Conservation (phyloP, 1,284 basidiomycete genomes). For the Xanthoconium separans region DNA sequence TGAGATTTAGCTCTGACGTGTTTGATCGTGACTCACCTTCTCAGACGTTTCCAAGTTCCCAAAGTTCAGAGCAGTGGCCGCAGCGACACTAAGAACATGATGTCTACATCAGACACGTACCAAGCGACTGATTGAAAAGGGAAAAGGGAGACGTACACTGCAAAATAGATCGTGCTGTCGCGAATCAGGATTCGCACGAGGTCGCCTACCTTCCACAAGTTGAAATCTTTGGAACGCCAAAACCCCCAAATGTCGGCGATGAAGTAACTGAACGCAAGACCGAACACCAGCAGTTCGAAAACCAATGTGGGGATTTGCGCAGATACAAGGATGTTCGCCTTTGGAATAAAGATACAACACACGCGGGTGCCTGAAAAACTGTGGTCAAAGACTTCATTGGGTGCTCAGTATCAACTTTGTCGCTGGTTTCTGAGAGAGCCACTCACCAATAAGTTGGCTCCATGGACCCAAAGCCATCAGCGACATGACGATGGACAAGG, state of each 20-base stretch:
- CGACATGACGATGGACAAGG: slow-evolving; percentile 4
- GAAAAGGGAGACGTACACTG: slow-evolving; percentile 15
- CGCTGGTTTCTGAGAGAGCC: background rate
- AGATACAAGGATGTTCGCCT: background rate
- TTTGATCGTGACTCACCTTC: slow-evolving; percentile 3
- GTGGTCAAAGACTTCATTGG: background rate
- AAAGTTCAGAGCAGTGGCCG: slow-evolving; percentile 4
- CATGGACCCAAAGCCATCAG: slow-evolving; percentile 12
- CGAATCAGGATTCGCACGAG: slow-evolving; percentile 16
- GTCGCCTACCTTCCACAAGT: slow-evolving; percentile 6
- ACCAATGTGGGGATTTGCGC: slow-evolving; percentile 1
- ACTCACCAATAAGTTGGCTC: slow-evolving; percentile 9
- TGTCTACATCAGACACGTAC: background rate
- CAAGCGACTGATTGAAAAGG: background rate
- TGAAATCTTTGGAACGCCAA: background rate
- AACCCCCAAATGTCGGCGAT: background rate
- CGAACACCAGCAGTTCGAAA: slow-evolving; percentile 19
- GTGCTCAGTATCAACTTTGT: background rate
- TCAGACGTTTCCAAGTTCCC: background rate
- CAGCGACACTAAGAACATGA: background rate
- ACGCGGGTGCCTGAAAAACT: background rate
- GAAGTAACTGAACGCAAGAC: slow-evolving; percentile 15
- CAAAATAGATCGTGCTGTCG: slow-evolving; percentile 21
- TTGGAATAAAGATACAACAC: slow-evolving; percentile 5
- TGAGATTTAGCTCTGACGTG: background rate